These are phyloP conservation scores for Sugiyamaella sp. DNA, from an alignment of 1,139 yeast species.

Conservation along the genomic window DNA sequence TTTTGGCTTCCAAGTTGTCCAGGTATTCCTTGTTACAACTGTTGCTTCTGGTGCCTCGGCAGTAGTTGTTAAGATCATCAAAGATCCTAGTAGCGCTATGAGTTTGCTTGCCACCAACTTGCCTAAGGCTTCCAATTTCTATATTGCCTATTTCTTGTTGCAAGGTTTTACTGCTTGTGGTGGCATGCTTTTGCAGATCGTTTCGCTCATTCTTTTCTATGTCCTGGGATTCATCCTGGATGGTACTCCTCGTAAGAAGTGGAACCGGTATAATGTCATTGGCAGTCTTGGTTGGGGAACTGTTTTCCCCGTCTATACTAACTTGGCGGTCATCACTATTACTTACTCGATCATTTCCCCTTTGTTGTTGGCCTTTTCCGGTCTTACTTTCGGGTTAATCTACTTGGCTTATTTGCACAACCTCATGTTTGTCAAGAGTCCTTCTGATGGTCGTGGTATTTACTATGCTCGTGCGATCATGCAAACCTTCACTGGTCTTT, in stretches of 20 bases:
- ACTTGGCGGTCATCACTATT: slow-evolving; percentile 76
- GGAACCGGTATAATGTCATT: slow-evolving; percentile 67
- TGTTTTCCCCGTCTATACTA: slow-evolving; percentile 79
- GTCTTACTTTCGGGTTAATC: slow-evolving; percentile 66
- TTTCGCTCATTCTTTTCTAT: slow-evolving; percentile 68
- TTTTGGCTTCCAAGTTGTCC: slow-evolving; percentile 87
- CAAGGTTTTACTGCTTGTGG: slow-evolving; percentile 86
- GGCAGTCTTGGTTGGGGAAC: slow-evolving; percentile 84
- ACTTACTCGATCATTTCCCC: slow-evolving; percentile 87
- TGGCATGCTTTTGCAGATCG: slow-evolving; percentile 78
- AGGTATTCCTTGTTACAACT: slow-evolving; percentile 80
- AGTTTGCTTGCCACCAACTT: slow-evolving; percentile 66
- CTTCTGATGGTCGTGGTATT: slow-evolving; percentile 77
- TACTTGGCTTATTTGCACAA: slow-evolving; percentile 83
- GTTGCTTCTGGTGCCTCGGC: slow-evolving; percentile 80
- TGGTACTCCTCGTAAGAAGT: slow-evolving; percentile 83
- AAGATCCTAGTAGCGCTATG: slow-evolving; percentile 71
- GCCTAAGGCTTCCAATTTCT: slow-evolving; percentile 90
- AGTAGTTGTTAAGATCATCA: slow-evolving; percentile 66
- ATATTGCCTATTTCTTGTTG: slow-evolving; percentile 55
- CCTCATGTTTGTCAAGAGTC: slow-evolving; percentile 68
- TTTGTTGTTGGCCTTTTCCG: slow-evolving; percentile 67
- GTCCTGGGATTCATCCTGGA: slow-evolving; percentile 72
- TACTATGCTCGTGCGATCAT: slow-evolving; percentile 86
- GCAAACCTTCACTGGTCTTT: slow-evolving; percentile 86